A percentile compares a stretch with the other conserved stretches of the same genome.
These are phyloP conservation scores for Curvularia eragrostidis DNA, from an alignment of 2,329 filamentous ascomycete genomes.

Conservation along the genomic window DNA sequence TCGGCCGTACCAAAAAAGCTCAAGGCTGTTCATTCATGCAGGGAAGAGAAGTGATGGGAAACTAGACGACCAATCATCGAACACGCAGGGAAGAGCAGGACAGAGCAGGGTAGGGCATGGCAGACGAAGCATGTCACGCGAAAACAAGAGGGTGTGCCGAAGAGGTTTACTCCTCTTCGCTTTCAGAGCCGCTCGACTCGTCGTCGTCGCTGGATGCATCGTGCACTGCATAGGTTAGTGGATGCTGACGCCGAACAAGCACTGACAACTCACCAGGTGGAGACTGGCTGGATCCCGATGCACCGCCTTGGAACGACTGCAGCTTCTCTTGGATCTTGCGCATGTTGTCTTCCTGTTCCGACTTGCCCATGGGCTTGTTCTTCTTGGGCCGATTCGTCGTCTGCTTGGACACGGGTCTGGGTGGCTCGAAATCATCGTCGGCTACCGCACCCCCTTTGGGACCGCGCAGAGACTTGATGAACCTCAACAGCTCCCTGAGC, in stretches of 20 bases:
- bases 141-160: conserved; percentile 8
- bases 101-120: conserved; percentile 4
- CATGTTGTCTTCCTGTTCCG: conserved; percentile 73
- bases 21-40: conserved; percentile 17
- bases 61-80: conserved; percentile 13
- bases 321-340: conserved; percentile 67
- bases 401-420: conserved; percentile 47
- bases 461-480: conserved; percentile 56
- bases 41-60: conserved; percentile 14
- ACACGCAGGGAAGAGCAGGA: conserved; percentile 6
- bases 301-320: conserved; percentile 48
- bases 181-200: conserved; percentile 60
- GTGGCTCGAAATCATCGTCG: conserved; percentile 60
- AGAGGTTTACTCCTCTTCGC: conserved; percentile 51
- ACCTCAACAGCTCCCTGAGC: conserved; percentile 62
- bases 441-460: conserved; percentile 45
- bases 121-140: conserved; percentile 22
- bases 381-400: conserved; percentile 66
- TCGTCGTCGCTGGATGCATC: conserved; percentile 59
- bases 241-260: conserved; percentile 12
- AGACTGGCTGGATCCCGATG: conserved; percentile 55
- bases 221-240: conserved; percentile 40
- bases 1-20: conserved; percentile 11
- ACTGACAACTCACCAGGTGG: conserved; percentile 47
- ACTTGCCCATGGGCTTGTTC: conserved; percentile 79